These are phyloP conservation scores for Prunus mongolica DNA, from an alignment of 306 rosid genomes.

Conservation along the genomic window DNA sequence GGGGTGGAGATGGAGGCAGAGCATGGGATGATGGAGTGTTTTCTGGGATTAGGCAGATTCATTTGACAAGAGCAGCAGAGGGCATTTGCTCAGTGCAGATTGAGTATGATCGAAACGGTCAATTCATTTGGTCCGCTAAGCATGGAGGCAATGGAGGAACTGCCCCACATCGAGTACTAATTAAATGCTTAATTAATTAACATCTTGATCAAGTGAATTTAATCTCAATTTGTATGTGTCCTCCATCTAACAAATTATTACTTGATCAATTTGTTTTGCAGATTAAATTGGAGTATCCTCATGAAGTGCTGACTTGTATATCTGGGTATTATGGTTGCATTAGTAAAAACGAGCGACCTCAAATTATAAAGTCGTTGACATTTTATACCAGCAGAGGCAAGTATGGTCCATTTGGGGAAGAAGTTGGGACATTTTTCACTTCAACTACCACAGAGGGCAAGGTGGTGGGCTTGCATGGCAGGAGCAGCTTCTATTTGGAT, in stretches of 20 bases:
- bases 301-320: conserved; percentile 73
- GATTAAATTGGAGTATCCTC: conserved; percentile 78
- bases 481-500: conserved; percentile 79
- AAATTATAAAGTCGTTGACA: conserved; percentile 66
- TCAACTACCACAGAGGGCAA: conserved; percentile 85
- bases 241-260: no score
- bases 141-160: conserved; percentile 81
- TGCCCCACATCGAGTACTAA: conserved; percentile 54
- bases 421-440: conserved; percentile 83
- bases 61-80: conserved; percentile 59
- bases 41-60: conserved; percentile 76
- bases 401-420: conserved; percentile 88
- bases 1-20: conserved; percentile 99
- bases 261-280: conserved; percentile 23
- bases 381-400: conserved; percentile 70
- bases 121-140: conserved; percentile 86
- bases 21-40: conserved; percentile 96
- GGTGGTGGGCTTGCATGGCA: conserved; percentile 87
- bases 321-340: conserved; percentile 66
- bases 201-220: background rate
- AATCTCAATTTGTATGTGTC: no score
- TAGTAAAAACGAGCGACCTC: conserved; percentile 37
- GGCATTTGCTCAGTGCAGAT: conserved; percentile 81
- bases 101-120: conserved; percentile 81
- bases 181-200: background rate